Evolutionary conservation across 805 yeast genomes (phyloP).

Genomic region (Monosporozyma yasuniensis): DNA sequence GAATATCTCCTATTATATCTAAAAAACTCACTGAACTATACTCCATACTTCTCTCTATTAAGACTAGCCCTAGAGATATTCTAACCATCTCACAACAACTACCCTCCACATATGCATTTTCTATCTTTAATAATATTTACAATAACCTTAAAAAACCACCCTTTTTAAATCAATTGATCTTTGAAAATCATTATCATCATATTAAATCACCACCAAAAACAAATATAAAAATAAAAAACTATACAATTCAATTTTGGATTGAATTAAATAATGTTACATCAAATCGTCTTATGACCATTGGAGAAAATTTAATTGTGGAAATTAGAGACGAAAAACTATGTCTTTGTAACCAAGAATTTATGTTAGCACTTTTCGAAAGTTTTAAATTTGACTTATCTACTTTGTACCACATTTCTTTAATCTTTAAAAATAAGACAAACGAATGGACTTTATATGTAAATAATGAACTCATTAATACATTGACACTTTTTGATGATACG

Average conservation of each 20-base stretch:
- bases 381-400: constrained; percentile 18
- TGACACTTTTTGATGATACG: constrained; percentile 13
- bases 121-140: constrained; percentile 12
- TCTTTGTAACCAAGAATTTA: constrained; percentile 24
- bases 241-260: constrained; percentile 20
- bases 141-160: constrained; percentile 13
- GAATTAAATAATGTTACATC: constrained; percentile 24
- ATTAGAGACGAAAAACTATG: constrained; percentile 23
- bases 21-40: constrained; percentile 12
- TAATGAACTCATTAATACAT: constrained; percentile 14
- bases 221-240: neutral
- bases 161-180: constrained; percentile 22
- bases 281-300: constrained; percentile 23
- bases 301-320: constrained; percentile 20
- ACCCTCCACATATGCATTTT: constrained; percentile 1
- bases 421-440: constrained; percentile 4
- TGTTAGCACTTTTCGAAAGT: constrained; percentile 22
- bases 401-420: constrained; percentile 15
- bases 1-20: neutral
- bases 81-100: constrained; percentile 11
- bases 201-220: constrained; percentile 11
- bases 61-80: constrained; percentile 16
- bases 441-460: constrained; percentile 18
- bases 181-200: constrained; percentile 20
- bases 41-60: constrained; percentile 12